Evolutionary conservation across 805 yeast genomes (phyloP).

Genomic region (Pichia phayaonensis): DNA sequence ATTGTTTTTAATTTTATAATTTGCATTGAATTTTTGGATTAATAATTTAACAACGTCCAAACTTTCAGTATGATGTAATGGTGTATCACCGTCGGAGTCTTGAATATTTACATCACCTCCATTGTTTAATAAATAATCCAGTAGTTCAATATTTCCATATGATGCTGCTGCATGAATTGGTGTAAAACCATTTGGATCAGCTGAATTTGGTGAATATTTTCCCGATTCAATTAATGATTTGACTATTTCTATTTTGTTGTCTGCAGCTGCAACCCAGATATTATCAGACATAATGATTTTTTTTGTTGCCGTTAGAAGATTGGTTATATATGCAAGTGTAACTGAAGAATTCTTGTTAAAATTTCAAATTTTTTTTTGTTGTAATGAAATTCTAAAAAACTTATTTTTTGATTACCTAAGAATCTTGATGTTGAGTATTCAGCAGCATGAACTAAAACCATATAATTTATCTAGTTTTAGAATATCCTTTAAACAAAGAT

Average conservation of each 20-base stretch:
- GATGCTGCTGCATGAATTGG: constrained; percentile 98
- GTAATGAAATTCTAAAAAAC: too few relatives aligned
- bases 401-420: neutral
- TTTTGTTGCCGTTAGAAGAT: neutral
- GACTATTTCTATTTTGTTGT: constrained; percentile 58
- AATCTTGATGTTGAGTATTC: neutral
- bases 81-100: constrained; percentile 92
- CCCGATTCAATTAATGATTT: constrained; percentile 45
- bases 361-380: neutral
- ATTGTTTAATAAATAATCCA: constrained; percentile 43
- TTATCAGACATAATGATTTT: constrained; percentile 32
- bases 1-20: constrained; percentile 51
- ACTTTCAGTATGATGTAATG: constrained; percentile 85
- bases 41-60: constrained; percentile 54
- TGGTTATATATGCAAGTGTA: neutral
- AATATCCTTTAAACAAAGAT: too few relatives aligned
- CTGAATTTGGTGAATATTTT: constrained; percentile 53
- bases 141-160: constrained; percentile 70
- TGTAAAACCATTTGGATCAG: constrained; percentile 92
- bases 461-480: too few relatives aligned
- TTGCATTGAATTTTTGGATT: constrained; percentile 63
- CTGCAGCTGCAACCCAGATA: constrained; percentile 95
- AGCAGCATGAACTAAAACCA: too few relatives aligned
- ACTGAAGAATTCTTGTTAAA: neutral
- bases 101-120: constrained; percentile 79